Evolutionary conservation across 306 rosid genomes (phyloP).

Genomic region (Glycine latifolia): DNA sequence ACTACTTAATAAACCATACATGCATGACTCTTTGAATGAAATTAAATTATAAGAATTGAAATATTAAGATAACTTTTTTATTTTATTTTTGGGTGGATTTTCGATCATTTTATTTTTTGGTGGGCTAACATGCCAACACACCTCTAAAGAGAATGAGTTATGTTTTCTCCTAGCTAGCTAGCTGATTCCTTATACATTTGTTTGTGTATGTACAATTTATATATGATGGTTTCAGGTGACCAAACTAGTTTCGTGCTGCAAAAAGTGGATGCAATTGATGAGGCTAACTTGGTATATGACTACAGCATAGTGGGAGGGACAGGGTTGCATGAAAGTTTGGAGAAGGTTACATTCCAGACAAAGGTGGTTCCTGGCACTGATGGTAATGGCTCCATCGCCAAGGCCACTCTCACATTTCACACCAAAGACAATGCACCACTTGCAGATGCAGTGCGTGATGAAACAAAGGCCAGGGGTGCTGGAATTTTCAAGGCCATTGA

Average conservation of each 20-base stretch:
- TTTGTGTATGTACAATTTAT: not conserved
- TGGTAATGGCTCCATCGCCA: constrained; percentile 49
- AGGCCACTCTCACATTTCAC: constrained; percentile 17
- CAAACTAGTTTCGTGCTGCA: constrained; percentile 18
- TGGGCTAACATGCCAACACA: too few relatives aligned
- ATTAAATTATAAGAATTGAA: too few relatives aligned
- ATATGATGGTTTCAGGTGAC: constrained; percentile 29
- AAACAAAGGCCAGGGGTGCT: constrained; percentile 18
- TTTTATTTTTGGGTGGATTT: too few relatives aligned
- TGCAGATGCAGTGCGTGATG: constrained; percentile 33
- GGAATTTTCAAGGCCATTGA: constrained; percentile 45
- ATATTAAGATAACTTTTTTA: too few relatives aligned
- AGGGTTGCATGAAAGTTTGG: constrained; percentile 36
- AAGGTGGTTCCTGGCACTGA: constrained; percentile 30
- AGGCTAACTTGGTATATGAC: constrained; percentile 23
- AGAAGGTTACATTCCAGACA: constrained; percentile 36
- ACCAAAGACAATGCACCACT: constrained; percentile 42
- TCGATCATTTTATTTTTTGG: too few relatives aligned
- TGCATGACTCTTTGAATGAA: too few relatives aligned
- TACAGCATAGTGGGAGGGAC: constrained; percentile 50
- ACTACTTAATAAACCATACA: too few relatives aligned
- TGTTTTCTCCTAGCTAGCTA: too few relatives aligned
- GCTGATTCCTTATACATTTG: too few relatives aligned
- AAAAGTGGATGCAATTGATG: constrained; percentile 40
- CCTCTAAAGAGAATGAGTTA: too few relatives aligned